Conservation (phyloP, 2,329 filamentous ascomycete species). For the Monosporascus sp. region DNA sequence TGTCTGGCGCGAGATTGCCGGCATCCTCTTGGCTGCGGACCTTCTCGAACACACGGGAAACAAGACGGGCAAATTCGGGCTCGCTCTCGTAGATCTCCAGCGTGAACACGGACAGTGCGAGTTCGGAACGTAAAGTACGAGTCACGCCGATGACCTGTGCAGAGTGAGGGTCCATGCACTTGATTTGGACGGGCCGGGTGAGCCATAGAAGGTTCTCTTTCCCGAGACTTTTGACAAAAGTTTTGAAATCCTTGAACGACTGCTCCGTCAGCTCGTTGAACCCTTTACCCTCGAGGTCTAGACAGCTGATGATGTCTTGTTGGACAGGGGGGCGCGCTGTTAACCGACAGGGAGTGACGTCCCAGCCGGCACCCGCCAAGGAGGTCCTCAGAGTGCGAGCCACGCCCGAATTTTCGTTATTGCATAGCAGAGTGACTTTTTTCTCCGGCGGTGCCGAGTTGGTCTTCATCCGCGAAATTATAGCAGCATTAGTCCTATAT, state of each 20-base stretch:
- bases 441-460: not conserved
- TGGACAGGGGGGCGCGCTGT: conserved; percentile 8
- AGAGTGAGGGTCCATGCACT: conserved; percentile 21
- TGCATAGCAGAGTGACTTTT: conserved; percentile 9
- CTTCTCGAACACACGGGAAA: conserved; percentile 15
- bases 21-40: conserved; percentile 14
- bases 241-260: conserved; percentile 11
- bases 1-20: conserved; percentile 20
- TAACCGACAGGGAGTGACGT: conserved; percentile 11
- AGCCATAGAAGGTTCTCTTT: conserved; percentile 26
- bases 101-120: conserved; percentile 20
- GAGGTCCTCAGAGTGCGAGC: conserved; percentile 1
- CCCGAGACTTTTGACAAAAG: conserved; percentile 5
- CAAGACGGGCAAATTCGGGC: conserved; percentile 6
- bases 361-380: conserved; percentile 12
- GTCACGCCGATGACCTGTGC: conserved; percentile 24
- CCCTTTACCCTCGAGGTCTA: conserved; percentile 22
- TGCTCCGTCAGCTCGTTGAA: conserved; percentile 17
- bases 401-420: conserved; percentile 5
- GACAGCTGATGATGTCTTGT: conserved; percentile 22
- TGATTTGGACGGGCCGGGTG: conserved; percentile 22
- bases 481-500: conserved; percentile 17
- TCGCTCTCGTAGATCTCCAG: conserved; percentile 23
- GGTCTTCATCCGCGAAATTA: conserved; percentile 8
- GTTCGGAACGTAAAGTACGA: conserved; percentile 27